Evolutionary conservation across 768 basidiomycete genomes (phyloP).

Genomic region (Artomyces pyxidatus): DNA sequence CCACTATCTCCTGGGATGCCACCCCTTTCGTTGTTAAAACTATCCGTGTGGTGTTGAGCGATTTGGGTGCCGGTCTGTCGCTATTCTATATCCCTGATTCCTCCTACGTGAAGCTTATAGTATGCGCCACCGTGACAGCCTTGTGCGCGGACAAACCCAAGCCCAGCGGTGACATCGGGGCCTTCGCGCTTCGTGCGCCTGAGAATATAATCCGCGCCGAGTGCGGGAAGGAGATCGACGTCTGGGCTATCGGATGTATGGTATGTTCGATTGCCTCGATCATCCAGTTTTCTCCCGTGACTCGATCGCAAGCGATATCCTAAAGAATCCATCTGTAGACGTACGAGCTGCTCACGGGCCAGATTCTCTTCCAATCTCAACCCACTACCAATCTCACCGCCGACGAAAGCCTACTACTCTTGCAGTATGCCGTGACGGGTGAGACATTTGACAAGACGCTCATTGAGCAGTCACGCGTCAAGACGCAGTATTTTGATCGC

Average conservation of each 20-base stretch:
- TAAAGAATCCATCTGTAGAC: no score
- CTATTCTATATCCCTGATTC: not conserved
- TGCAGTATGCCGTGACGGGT: not conserved
- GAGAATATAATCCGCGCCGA: not conserved
- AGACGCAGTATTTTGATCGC: not conserved
- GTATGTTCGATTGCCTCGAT: not conserved
- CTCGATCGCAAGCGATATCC: no score
- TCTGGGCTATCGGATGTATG: not conserved
- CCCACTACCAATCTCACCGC: not conserved
- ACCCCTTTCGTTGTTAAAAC: not conserved
- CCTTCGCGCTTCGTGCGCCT: not conserved
- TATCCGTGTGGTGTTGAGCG: not conserved
- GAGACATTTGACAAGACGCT: not conserved
- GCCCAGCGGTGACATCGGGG: not conserved
- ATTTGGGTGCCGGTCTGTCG: not conserved
- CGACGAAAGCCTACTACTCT: not conserved
- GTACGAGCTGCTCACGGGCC: not conserved
- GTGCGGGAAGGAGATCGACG: not conserved
- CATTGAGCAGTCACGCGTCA: not conserved
- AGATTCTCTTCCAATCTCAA: not conserved
- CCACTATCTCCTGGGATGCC: not conserved
- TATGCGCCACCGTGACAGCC: not conserved
- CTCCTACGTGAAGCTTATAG: not conserved
- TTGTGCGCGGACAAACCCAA: not conserved
- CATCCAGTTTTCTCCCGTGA: not conserved